phyloP scores from a whole-genome alignment of 2,329 filamentous ascomycete species.

The Beauveria brongniartii region DNA sequence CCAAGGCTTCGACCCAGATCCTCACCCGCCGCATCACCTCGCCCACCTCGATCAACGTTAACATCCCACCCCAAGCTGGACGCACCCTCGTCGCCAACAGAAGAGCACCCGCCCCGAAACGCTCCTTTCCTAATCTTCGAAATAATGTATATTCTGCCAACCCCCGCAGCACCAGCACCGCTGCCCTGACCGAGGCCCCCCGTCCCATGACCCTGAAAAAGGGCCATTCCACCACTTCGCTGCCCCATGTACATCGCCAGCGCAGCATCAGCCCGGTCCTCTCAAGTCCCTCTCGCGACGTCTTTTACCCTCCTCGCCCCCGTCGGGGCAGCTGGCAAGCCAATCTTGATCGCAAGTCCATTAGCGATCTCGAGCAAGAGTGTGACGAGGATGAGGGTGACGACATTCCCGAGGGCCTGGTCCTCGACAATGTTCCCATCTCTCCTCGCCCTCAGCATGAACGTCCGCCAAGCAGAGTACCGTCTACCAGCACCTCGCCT shows the following conservation, averaged over 20 bases:
- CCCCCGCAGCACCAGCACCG: conserved; percentile 42
- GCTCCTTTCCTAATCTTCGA: conserved; percentile 37
- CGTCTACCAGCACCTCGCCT: conserved; percentile 46
- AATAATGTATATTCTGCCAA: conserved; percentile 38
- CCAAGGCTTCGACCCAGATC: conserved; percentile 38
- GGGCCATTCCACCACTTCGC: conserved; percentile 28
- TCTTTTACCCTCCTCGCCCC: conserved; percentile 28
- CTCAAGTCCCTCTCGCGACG: conserved; percentile 36
- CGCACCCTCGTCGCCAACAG: conserved; percentile 24
- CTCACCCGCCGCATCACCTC: conserved; percentile 26
- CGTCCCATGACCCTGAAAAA: conserved; percentile 22
- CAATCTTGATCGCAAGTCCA: conserved; percentile 55
- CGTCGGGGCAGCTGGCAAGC: conserved; percentile 67
- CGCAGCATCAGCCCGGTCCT: conserved; percentile 45
- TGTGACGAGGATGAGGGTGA: conserved; percentile 69
- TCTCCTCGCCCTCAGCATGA: conserved; percentile 60
- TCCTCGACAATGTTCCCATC: conserved; percentile 75
- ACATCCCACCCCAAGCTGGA: conserved; percentile 13
- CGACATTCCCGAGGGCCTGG: conserved; percentile 70
- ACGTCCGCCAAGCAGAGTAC: conserved; percentile 43
- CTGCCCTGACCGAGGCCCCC: conserved; percentile 27
- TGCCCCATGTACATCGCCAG: conserved; percentile 31
- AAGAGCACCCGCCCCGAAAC: conserved; percentile 28
- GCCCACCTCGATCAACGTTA: conserved; percentile 9
- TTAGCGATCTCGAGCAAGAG: conserved; percentile 64